These are phyloP conservation scores for Lactarius akahatsu DNA, from an alignment of 768 basidiomycete species.

Conservation along the genomic window DNA sequence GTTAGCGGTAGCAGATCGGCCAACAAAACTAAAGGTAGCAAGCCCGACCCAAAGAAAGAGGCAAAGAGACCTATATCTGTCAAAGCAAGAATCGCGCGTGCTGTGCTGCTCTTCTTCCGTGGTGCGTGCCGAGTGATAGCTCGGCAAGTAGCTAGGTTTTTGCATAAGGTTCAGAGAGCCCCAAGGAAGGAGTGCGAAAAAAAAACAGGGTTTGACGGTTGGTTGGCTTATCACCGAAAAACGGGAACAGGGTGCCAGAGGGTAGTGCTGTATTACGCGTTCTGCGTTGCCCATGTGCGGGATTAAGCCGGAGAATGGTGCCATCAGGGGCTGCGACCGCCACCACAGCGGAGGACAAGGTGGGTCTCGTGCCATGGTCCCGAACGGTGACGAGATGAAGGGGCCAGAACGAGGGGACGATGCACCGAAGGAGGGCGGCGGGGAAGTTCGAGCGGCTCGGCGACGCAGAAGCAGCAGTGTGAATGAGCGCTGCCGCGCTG, in stretches of 20 bases:
- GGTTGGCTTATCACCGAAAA: slow-evolving; percentile 17
- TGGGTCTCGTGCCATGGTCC: slow-evolving; percentile 4
- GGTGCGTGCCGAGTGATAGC: neutral
- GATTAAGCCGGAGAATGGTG: slow-evolving; percentile 6
- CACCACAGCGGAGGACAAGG: neutral
- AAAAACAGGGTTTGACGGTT: slow-evolving; percentile 22
- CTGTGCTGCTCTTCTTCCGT: neutral
- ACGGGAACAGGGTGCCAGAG: slow-evolving; percentile 20
- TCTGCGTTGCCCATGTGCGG: slow-evolving; percentile 4
- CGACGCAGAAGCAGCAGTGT: neutral
- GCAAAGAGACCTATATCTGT: neutral
- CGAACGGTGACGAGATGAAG: neutral
- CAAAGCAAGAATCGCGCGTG: neutral
- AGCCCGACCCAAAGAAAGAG: slow-evolving; percentile 9
- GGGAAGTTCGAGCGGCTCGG: neutral
- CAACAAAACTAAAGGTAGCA: slow-evolving; percentile 14
- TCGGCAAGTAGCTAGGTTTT: neutral
- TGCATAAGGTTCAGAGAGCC: slow-evolving; percentile 18
- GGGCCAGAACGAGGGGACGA: neutral
- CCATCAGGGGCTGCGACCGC: slow-evolving; percentile 1
- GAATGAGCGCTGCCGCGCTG: neutral
- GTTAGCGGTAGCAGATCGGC: slow-evolving; percentile 21
- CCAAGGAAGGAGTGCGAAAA: slow-evolving; percentile 7
- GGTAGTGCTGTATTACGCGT: slow-evolving; percentile 4
- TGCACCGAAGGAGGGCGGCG: neutral